Evolutionary conservation across 768 basidiomycete species (phyloP), one percentile per base, ranked within the genome.

Genomic region (Leccinum subgranulosum): DNA sequence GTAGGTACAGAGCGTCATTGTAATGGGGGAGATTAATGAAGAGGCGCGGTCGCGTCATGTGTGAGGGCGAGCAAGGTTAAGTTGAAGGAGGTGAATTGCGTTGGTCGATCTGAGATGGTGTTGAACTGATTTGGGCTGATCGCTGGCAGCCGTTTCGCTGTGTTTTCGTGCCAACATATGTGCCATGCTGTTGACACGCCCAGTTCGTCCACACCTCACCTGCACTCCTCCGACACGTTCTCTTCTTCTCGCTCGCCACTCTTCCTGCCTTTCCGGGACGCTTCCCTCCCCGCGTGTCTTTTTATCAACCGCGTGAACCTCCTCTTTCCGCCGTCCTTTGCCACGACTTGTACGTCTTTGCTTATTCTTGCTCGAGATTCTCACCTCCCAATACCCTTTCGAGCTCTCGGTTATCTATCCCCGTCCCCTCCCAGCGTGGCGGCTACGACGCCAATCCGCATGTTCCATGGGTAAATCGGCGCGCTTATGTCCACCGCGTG

Each of bases 211-310:
- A 64, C 80, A 79, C 81, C 82, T 77, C 81, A 78, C 81, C 84
- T 80, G 83, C 84, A 80, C 78, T 77, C 79, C 75, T 77, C 75
- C 73, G 81, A 79, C 84, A 85, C 81, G 84, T 85, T 84, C 73
- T 70, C 74, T 71, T 75, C 73, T 74, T 75, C 68, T 71, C 72
- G 64, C 73, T 74, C 74, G 70, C 83, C 84, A 79, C 71, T 69
- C 62, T 59, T 80, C 72, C 70, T 87, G 73, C 86, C 84, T 78
- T 79, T 82, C 81, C 63, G 53, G 77, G 81, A 54, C 55, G 70
- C 75, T 80, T 80, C 79, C 75, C 75, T 57, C 60, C 29, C 57
- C 64, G 66, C 66, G 64, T 73, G 71, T 56, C 55, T 33, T 62
- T 60, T 59, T 59, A 58, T 58, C 66, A 67, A 59, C 60, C 60